Percentiles rank a stretch among this genome's conserved stretches.
Conservation (phyloP, 495 filamentous ascomycete species). For the Copromyces sp. region DNA sequence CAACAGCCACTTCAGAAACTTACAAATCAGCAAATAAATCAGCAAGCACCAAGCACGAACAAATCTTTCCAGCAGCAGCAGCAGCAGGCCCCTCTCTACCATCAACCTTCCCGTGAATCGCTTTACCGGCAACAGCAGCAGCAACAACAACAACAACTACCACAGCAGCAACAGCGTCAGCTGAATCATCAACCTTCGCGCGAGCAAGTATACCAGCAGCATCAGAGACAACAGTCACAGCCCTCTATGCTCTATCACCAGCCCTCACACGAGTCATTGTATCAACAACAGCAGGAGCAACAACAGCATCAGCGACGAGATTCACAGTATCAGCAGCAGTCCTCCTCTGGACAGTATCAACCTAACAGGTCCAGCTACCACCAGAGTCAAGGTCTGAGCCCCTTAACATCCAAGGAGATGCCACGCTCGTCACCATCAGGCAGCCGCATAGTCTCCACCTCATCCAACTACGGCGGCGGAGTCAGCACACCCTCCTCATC, state of each 20-base stretch:
- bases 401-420: slow-evolving; percentile 16
- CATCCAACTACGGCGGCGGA: slow-evolving; percentile 3
- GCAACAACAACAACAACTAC: slow-evolving; percentile 20
- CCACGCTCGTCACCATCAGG: slow-evolving; percentile 7
- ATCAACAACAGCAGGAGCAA: slow-evolving; percentile 5
- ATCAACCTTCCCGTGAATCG: slow-evolving; percentile 16
- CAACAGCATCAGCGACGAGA: background rate
- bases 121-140: slow-evolving; percentile 1
- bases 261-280: background rate
- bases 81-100: slow-evolving; percentile 17
- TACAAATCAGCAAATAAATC: slow-evolving; percentile 15
- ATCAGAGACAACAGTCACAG: slow-evolving; percentile 7
- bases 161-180: slow-evolving; percentile 18
- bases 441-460: slow-evolving; percentile 1
- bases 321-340: background rate
- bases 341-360: background rate
- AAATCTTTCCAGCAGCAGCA: slow-evolving; percentile 13
- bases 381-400: slow-evolving; percentile 2
- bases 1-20: slow-evolving; percentile 22
- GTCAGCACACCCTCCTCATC: background rate
- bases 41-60: slow-evolving; percentile 6
- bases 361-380: slow-evolving; percentile 5
- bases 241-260: background rate
- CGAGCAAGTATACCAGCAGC: background rate
- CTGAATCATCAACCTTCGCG: slow-evolving; percentile 2